Percentiles rank a stretch among this genome's conserved stretches.
Conservation (phyloP, 2,329 filamentous ascomycete genomes). For the Xylariaceae sp. region DNA sequence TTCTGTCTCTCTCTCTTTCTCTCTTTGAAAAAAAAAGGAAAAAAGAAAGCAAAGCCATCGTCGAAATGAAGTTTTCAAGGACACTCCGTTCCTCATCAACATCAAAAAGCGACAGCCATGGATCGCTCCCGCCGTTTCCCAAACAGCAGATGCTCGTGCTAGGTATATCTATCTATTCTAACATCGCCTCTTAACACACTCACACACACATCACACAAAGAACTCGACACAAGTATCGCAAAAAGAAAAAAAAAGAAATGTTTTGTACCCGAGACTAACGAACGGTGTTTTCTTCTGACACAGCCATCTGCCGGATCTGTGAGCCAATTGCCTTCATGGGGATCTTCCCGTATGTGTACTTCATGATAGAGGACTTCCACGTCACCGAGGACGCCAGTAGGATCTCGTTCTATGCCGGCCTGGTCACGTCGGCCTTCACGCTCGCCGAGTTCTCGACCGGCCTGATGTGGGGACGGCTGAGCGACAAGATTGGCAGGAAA, state of each 20-base stretch:
- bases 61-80: slow-evolving; percentile 27
- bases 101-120: slow-evolving; percentile 13
- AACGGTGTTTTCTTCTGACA: slow-evolving; percentile 2
- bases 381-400: slow-evolving; percentile 72
- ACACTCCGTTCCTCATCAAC: slow-evolving; percentile 17
- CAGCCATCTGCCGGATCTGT: slow-evolving; percentile 90
- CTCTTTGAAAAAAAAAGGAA: background rate
- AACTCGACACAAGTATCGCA: no score
- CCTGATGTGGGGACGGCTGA: slow-evolving; percentile 87
- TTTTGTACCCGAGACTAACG: slow-evolving; percentile 6
- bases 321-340: slow-evolving; percentile 99
- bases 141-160: slow-evolving; percentile 36
- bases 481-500: slow-evolving; percentile 87
- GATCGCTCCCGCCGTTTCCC: slow-evolving; percentile 33
- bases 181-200: background rate
- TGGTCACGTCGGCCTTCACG: slow-evolving; percentile 94
- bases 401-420: slow-evolving; percentile 87
- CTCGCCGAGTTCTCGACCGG: slow-evolving; percentile 92
- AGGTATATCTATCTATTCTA: slow-evolving; percentile 27
- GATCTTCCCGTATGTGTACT: slow-evolving; percentile 97
- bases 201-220: no score
- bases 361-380: slow-evolving; percentile 90
- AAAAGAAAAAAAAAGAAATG: no score
- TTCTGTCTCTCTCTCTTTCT: background rate
- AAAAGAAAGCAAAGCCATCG: background rate